These are phyloP conservation scores for Malus hybrid DNA, from an alignment of 331 rosid species.

Conservation along the genomic window DNA sequence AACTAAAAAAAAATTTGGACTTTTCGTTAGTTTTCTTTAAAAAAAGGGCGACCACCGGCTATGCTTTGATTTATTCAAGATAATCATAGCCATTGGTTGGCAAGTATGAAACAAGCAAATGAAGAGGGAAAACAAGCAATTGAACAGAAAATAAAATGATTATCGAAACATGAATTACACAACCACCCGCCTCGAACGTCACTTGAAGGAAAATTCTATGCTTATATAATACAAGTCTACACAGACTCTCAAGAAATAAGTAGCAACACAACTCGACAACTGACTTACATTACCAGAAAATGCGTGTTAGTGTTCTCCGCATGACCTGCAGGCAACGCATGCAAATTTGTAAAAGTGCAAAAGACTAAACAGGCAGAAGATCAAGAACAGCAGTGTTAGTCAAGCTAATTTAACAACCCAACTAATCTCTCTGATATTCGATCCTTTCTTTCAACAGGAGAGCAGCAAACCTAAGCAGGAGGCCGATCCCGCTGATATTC, in stretches of 20 bases:
- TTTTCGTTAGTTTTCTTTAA: no score
- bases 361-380: slow-evolving; percentile 28
- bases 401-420: slow-evolving; percentile 20
- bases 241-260: slow-evolving; percentile 6
- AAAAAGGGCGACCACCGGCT: no score
- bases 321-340: slow-evolving; percentile 63
- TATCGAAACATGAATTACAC: not conserved
- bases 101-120: not conserved
- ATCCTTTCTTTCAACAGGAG: slow-evolving; percentile 7
- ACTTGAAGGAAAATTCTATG: not conserved
- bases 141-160: not conserved
- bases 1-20: no score
- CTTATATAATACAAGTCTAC: slow-evolving; percentile 7
- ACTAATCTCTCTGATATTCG: slow-evolving; percentile 19
- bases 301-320: slow-evolving; percentile 39
- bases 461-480: not conserved
- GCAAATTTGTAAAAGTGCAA: slow-evolving; percentile 33
- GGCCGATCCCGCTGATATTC: not conserved
- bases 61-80: not conserved
- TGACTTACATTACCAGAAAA: slow-evolving; percentile 34
- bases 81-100: not conserved
- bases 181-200: not conserved
- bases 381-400: slow-evolving; percentile 27
- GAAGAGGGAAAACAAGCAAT: not conserved
- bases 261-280: slow-evolving; percentile 15